A percentile compares a stretch with the other conserved stretches of the same genome.
phyloP scores from a whole-genome alignment of 495 filamentous ascomycete species.

The Podospora pseudopauciseta region DNA sequence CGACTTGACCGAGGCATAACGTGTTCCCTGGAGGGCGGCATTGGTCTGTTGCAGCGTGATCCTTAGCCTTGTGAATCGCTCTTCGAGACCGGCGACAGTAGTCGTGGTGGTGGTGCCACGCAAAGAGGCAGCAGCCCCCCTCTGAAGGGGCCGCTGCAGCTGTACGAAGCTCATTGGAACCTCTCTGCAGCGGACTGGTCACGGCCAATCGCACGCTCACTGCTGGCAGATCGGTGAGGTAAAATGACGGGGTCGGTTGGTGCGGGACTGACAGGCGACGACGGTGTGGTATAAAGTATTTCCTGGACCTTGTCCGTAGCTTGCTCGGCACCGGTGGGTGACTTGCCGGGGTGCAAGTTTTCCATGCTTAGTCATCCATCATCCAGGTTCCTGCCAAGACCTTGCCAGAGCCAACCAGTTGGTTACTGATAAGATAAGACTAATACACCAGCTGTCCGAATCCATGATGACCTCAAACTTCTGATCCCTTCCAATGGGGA shows the following conservation, averaged over 20 bases:
- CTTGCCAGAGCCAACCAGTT: not conserved
- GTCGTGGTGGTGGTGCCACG: conserved; percentile 1
- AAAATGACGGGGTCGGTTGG: not conserved
- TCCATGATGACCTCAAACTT: not conserved
- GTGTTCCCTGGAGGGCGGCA: conserved; percentile 44
- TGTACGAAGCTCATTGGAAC: conserved; percentile 49
- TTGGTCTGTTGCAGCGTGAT: conserved; percentile 11
- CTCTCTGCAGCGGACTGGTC: conserved; percentile 12
- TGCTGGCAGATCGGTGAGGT: conserved; percentile 1
- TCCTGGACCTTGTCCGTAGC: not conserved
- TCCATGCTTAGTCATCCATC: conserved; percentile 45
- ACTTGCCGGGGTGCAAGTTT: conserved; percentile 27
- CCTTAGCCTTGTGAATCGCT: conserved; percentile 27
- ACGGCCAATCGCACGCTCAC: conserved; percentile 12
- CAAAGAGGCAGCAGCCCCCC: conserved; percentile 27
- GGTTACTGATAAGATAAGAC: conserved; percentile 34
- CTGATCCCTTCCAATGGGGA: no score
- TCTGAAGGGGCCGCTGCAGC: conserved; percentile 50
- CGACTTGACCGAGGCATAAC: conserved; percentile 79
- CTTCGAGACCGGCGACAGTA: conserved; percentile 13
- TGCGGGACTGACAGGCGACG: conserved; percentile 14
- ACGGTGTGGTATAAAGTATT: not conserved
- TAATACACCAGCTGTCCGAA: conserved; percentile 10
- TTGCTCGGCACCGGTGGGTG: not conserved
- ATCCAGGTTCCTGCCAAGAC: not conserved